These are phyloP conservation scores for Pestalotiopsis fici DNA, from an alignment of 2,329 filamentous ascomycete genomes.

Conservation along the genomic window DNA sequence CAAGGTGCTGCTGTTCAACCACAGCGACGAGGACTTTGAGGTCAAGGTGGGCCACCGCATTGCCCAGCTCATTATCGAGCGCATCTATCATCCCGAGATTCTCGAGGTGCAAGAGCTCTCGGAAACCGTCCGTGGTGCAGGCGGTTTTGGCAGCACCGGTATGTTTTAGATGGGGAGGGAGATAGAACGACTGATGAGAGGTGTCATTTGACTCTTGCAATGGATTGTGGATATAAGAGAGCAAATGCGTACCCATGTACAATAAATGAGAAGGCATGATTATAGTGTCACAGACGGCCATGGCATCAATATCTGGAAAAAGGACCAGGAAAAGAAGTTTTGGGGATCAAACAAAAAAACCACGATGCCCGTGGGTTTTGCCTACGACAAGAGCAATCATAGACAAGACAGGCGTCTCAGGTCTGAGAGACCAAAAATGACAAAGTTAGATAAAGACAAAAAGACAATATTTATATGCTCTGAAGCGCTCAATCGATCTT, in stretches of 20 bases:
- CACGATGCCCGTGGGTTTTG: not conserved
- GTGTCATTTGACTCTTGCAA: not conserved
- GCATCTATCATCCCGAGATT: slow-evolving; percentile 91
- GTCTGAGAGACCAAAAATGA: not conserved
- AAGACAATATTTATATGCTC: not conserved
- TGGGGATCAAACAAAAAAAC: too few species aligned
- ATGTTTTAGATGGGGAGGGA: slow-evolving; percentile 19
- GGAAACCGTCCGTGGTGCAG: slow-evolving; percentile 86
- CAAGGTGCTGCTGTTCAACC: slow-evolving; percentile 94
- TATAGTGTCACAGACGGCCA: not conserved
- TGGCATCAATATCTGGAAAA: too few species aligned
- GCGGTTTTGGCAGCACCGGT: slow-evolving; percentile 90
- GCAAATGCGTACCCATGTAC: too few species aligned
- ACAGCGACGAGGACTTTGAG: slow-evolving; percentile 77
- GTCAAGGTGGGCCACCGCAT: slow-evolving; percentile 86
- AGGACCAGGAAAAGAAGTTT: too few species aligned
- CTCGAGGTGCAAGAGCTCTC: slow-evolving; percentile 86
- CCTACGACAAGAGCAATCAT: not conserved
- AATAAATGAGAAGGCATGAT: too few species aligned
- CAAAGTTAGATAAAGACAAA: not conserved
- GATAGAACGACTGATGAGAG: not conserved
- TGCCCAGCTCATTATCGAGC: slow-evolving; percentile 91
- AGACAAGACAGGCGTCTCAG: not conserved
- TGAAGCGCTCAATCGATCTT: not conserved
- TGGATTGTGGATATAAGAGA: too few species aligned